Evolutionary conservation across 805 yeast species (phyloP), one percentile per base, ranked within the genome.

Genomic region (Danielozyma ontarioensis): DNA sequence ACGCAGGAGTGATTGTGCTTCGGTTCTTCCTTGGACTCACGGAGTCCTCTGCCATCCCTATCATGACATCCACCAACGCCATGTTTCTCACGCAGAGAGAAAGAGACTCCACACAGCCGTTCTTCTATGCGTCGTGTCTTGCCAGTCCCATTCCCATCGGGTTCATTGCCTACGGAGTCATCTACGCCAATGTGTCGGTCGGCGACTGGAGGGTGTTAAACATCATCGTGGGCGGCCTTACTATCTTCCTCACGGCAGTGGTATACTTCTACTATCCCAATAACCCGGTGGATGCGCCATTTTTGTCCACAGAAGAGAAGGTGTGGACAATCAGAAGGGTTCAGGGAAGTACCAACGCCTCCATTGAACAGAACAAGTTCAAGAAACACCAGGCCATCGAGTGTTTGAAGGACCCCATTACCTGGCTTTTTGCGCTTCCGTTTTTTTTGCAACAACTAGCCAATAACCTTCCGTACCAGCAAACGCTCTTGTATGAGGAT

Each of bases 151-250:
- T 76, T 27, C 76, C 78, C 10, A 67, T 72, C 19, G 76, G 75
- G 4, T 70, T 72, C 45, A 68, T 72, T 32, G 63, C 66, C 15
- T 67, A 60, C 37, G 72, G 70, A 26, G 47, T 62, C 7, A 43
- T 59, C 22, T 53, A 53, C 39, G 49, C 55, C 4, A 29, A 39
- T 10, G 31, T 46, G 11, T 4, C 31, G 10, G 35, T 63, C 10
- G 49, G 50, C 2, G 56, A 58, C 10, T 80, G 84, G 83, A 70
- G 72, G 43, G 48, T 78, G 13, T 68, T 77, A 35, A 71, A 68
- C 53, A 68, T 78, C 22, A 70, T 77, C 31, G 64, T 73, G 34
- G 86, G 83, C 31, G 70, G 76, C 11, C 49, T 74, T 26, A 74
- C 83, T 0, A 56, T 76, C 15, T 17, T 47, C 4, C 33, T 42